phyloP scores from a whole-genome alignment of 176 grass and related monocot genomes.

The Musa troglodytarum region DNA sequence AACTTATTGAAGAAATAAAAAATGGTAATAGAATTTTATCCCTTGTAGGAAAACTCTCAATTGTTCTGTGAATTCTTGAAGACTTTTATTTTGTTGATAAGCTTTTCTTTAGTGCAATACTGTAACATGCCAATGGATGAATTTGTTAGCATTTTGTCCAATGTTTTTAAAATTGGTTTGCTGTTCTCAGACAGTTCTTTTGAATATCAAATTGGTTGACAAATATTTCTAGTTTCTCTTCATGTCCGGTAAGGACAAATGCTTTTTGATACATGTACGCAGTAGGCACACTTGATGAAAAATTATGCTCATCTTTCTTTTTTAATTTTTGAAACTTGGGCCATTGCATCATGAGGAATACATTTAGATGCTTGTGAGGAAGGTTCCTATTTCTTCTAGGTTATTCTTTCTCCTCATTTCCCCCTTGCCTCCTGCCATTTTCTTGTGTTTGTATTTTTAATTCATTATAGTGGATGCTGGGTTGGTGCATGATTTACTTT shows the following conservation, averaged over 20 bases:
- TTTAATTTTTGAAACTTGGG: neutral
- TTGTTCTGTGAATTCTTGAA: neutral
- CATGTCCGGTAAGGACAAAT: neutral
- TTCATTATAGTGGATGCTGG: neutral
- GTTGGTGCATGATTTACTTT: neutral
- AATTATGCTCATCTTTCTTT: neutral
- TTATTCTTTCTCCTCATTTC: neutral
- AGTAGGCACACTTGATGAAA: too few species aligned
- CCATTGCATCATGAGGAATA: neutral
- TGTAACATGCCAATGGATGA: neutral
- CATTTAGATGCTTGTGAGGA: neutral
- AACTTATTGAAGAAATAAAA: constrained; percentile 83
- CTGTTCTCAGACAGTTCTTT: neutral
- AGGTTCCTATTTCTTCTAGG: neutral
- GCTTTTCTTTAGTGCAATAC: neutral
- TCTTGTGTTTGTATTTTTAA: neutral
- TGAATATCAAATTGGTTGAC: too few species aligned
- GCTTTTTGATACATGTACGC: neutral
- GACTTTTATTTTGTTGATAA: neutral
- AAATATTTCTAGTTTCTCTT: too few species aligned
- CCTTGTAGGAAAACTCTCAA: neutral
- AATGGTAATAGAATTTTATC: constrained; percentile 34
- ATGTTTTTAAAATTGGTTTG: neutral
- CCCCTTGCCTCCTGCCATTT: neutral
- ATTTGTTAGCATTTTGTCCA: neutral